Evolutionary conservation across 345 rosid species (phyloP), one percentile per base, ranked within the genome.

Genomic region (Populus euphratica): DNA sequence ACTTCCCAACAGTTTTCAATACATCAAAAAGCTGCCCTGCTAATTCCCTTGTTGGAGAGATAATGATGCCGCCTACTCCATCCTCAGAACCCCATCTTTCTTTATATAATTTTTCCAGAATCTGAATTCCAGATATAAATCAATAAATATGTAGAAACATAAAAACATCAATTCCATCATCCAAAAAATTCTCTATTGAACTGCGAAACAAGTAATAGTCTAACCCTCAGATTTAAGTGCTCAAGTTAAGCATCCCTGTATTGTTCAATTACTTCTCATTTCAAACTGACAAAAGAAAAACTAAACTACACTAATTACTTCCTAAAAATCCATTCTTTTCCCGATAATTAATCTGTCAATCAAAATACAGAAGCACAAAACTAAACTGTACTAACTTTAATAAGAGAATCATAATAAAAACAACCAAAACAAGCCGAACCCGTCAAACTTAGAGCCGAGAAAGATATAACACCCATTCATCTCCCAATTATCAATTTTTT

Each of bases 61-160:
- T 90, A 74, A 96, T 91, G 36, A 96, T 93, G 86, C 94, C 73
- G 70, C 99, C 99, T 33, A 93, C 99, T 41, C 99, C 96, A 83
- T 91, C 97, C 84, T 91, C 90, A 29, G 94, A 87, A 70, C 93
- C 83, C 99, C 98, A 96, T 75, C 91, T 86, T 74, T 96, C 97
- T 73, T 81, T 89, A 65, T 93, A 85, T 65, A 96, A 86, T 86
- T 87, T 91, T 88, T 93, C 99, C 78, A 96, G 44, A 52, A 92
- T 85, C 99, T 96, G 73, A 63, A 75, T 47, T 47, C 50, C 50
- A 47, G 50, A 79, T 25, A 75, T 0, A 18, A 10, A n/a, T 25
- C 35, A 47, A 47, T 47, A 47, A 47, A 47, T 47, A 67, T 67
- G 39, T 31, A 36, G 18, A 18, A 18, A 33, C 21, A 31, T 5